Base-by-base conservation (phyloP, 345 rosid genomes). In the Excoecaria agallocha region DNA sequence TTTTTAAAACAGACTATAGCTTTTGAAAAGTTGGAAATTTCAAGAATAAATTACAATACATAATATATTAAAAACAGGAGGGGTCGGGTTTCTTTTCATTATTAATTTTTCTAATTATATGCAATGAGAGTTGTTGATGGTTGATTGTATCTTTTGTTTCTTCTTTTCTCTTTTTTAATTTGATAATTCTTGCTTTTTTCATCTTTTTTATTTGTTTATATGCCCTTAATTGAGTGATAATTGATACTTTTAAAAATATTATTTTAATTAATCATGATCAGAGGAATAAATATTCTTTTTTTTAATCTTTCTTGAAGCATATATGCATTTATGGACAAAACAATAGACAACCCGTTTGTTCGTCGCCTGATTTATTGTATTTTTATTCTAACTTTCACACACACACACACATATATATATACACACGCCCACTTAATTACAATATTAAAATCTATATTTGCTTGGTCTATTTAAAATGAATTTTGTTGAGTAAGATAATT, bases 1-100 rank as follows among this genome's bases (percentile, higher is more conserved):
- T 74, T 10, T 63, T 69, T 19, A 74, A 74, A 56, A 12, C 82
- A 46, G 78, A 79, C 70, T 79, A 79, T 24, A 69, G 78, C 71
- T 79, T 79, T 50, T 79, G 50, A 73, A 16, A 22, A 5, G 50
- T 69, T 8, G 45, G 19, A 35, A 48, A 50, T 50, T 55, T 68
- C 43, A 49, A 15, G 55, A 8, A 45, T 5, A 19, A 2, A 30
- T 48, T 38, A n/a, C 37, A 17, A 54, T 15, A 30, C 12, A 71
- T 19, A 19, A 19, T 1, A 17, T 8, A 16, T 39, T 8, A 41
- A 38, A 61, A 38, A 11, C 19, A 30, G 3, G 22, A 25, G 6
- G 3, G 46, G 9, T 4, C 3, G 6, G 6, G 46, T 43, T 43
- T 43, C 9, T 43, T 43, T 43, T 43, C 3, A 4, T 8, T 43